phyloP scores from a whole-genome alignment of 768 basidiomycete species.

The Macrolepiota fuliginosa region DNA sequence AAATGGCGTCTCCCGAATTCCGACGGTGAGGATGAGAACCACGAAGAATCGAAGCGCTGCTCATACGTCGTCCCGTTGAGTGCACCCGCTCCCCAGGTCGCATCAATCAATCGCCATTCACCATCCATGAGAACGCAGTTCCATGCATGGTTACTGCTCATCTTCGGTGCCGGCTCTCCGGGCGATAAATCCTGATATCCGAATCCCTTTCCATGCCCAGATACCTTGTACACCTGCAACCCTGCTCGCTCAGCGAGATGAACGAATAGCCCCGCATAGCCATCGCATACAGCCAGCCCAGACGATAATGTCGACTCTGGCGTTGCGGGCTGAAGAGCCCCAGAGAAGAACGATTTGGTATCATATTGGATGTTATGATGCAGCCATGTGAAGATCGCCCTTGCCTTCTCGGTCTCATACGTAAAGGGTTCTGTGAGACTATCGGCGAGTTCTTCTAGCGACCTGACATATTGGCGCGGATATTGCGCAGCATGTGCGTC shows the following conservation, averaged over 20 bases:
- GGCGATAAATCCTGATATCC: constrained; percentile 33
- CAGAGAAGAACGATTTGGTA: constrained; percentile 39
- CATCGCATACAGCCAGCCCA: constrained; percentile 49
- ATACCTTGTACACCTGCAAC: constrained; percentile 37
- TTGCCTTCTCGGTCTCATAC: constrained; percentile 41
- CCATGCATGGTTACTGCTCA: constrained; percentile 45
- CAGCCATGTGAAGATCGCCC: constrained; percentile 47
- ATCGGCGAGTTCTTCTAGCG: constrained; percentile 36
- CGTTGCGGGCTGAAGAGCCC: constrained; percentile 33
- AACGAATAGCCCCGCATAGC: constrained; percentile 44
- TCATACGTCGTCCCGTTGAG: constrained; percentile 32
- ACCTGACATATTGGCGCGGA: constrained; percentile 37
- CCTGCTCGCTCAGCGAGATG: constrained; percentile 36
- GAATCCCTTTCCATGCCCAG: constrained; percentile 46
- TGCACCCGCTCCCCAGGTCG: constrained; percentile 49
- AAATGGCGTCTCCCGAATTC: constrained; percentile 45
- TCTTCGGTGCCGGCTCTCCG: constrained; percentile 32
- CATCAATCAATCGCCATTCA: constrained; percentile 45
- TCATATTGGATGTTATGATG: constrained; percentile 48
- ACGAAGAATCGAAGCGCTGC: constrained; percentile 33
- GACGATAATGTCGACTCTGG: constrained; percentile 36
- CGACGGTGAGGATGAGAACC: constrained; percentile 39
- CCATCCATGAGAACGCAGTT: constrained; percentile 42
- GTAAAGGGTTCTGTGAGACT: constrained; percentile 40
- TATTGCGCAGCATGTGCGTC: constrained; percentile 43